Conservation (phyloP, 2,329 filamentous ascomycete genomes). For the Fusarium citri region DNA sequence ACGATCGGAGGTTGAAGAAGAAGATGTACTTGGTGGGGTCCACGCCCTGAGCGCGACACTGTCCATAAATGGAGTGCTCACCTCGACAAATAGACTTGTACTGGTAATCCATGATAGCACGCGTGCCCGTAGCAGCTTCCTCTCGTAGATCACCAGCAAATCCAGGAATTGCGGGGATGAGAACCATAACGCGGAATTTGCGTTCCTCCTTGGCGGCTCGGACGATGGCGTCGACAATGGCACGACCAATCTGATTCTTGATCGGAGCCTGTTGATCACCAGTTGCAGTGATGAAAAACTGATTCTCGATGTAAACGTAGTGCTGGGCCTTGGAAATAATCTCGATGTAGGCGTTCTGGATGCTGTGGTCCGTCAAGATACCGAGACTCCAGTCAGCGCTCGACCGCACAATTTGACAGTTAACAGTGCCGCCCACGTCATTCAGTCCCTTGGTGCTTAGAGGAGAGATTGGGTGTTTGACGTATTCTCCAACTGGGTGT, state of each 20-base stretch:
- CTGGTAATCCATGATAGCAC: conserved; percentile 98
- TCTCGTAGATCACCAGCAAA: conserved; percentile 92
- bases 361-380: conserved; percentile 84
- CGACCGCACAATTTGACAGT: conserved; percentile 88
- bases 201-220: conserved; percentile 82
- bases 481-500: conserved; percentile 88
- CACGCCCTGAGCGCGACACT: conserved; percentile 77
- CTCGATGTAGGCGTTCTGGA: conserved; percentile 88
- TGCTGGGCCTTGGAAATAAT: conserved; percentile 89
- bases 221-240: conserved; percentile 92
- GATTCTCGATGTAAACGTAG: conserved; percentile 97
- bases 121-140: conserved; percentile 83
- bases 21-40: conserved; percentile 87
- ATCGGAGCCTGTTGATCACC: conserved; percentile 88
- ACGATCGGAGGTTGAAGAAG: conserved; percentile 92
- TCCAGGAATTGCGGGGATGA: conserved; percentile 92
- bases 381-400: conserved; percentile 95
- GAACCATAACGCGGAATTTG: conserved; percentile 89
- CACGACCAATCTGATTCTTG: conserved; percentile 85
- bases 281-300: conserved; percentile 97
- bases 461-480: conserved; percentile 80
- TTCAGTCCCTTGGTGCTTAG: conserved; percentile 73
- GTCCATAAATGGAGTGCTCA: conserved; percentile 88
- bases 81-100: conserved; percentile 96
- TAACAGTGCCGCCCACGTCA: conserved; percentile 80